These are phyloP conservation scores for Sporodiniella umbellata DNA, from an alignment of 371 early-diverging fungal species.

Conservation along the genomic window DNA sequence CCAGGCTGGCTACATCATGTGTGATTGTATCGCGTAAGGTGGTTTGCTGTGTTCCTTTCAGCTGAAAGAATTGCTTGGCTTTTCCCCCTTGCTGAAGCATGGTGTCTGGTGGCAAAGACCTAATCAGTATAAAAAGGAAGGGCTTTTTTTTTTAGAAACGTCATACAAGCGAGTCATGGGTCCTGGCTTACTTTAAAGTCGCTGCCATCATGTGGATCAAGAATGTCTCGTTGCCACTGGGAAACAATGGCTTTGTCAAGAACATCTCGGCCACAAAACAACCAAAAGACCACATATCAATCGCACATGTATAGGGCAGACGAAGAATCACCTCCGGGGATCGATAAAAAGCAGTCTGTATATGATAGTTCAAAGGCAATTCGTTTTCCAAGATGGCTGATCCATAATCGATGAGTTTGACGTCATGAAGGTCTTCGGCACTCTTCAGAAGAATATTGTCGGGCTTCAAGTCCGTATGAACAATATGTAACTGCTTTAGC, in stretches of 20 bases:
- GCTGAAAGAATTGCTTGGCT: slow-evolving; percentile 3
- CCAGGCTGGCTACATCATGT: slow-evolving; percentile 6
- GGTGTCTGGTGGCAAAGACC: slow-evolving; percentile 9
- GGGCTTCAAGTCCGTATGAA: slow-evolving; percentile 99
- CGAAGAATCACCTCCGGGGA: slow-evolving; percentile 96
- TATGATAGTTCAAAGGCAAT: slow-evolving; percentile 81
- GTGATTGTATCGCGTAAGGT: background rate
- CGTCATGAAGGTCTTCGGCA: slow-evolving; percentile 69
- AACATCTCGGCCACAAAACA: slow-evolving; percentile 98
- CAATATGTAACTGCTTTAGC: slow-evolving; percentile 79
- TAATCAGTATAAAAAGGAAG: slow-evolving; percentile 1
- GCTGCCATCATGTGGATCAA: slow-evolving; percentile 87
- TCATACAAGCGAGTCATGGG: background rate
- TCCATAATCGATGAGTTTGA: slow-evolving; percentile 99
- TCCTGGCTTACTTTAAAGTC: slow-evolving; percentile 63
- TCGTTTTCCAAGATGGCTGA: slow-evolving; percentile 89
- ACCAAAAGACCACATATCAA: slow-evolving; percentile 99
- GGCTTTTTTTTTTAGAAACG: too few species aligned
- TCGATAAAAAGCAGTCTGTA: slow-evolving; percentile 96
- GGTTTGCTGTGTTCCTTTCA: background rate
- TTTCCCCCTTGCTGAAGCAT: slow-evolving; percentile 8
- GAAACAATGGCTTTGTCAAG: slow-evolving; percentile 88
- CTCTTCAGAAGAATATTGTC: slow-evolving; percentile 92
- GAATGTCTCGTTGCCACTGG: slow-evolving; percentile 89
- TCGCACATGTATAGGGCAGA: slow-evolving; percentile 82